phyloP scores from a whole-genome alignment of 2,329 filamentous ascomycete genomes.

The Eutypa lata region DNA sequence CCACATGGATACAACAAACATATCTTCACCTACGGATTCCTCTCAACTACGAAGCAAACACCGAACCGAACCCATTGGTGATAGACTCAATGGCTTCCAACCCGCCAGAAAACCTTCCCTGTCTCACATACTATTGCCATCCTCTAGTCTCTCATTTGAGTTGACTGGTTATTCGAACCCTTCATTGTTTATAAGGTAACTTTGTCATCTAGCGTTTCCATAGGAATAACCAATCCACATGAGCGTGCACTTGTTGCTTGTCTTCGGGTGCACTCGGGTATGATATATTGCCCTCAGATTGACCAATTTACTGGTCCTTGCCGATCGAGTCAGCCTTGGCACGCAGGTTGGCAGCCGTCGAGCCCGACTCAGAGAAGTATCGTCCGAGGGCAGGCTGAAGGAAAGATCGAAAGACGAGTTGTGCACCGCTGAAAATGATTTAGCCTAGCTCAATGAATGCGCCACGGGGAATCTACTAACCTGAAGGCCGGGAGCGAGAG shows the following conservation, averaged over 20 bases:
- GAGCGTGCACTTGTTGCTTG: conserved; percentile 11
- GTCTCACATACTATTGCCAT: background rate
- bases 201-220: background rate
- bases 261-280: conserved; percentile 12
- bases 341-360: conserved; percentile 82
- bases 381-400: conserved; percentile 86
- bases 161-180: background rate
- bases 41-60: background rate
- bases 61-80: background rate
- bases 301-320: conserved; percentile 59
- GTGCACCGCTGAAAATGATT: conserved; percentile 69
- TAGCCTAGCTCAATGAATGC: background rate
- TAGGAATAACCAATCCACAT: conserved; percentile 4
- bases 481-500: conserved; percentile 91
- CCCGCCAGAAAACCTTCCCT: background rate
- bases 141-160: background rate
- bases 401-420: conserved; percentile 96
- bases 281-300: conserved; percentile 11
- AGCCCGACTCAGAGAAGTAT: conserved; percentile 73
- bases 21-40: background rate
- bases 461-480: conserved; percentile 53
- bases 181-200: background rate
- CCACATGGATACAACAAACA: background rate
- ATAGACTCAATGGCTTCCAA: too few relatives aligned
- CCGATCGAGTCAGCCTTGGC: conserved; percentile 78